Evolutionary conservation across 768 basidiomycete genomes (phyloP).

Genomic region (Clathrus columnatus): DNA sequence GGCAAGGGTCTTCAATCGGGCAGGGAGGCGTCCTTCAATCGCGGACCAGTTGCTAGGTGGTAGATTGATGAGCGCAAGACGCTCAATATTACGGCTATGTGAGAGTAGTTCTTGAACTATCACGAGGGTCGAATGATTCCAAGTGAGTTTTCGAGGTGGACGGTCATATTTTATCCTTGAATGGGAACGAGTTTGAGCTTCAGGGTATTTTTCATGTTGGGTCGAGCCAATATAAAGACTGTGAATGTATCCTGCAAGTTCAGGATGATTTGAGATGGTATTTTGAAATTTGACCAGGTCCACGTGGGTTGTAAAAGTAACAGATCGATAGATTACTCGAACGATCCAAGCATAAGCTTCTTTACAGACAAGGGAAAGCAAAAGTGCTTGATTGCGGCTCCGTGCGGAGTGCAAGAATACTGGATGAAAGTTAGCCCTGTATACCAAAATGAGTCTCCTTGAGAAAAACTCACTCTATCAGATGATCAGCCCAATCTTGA

Average conservation of each 20-base stretch:
- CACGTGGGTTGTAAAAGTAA: background rate
- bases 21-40: background rate
- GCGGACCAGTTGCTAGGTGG: slow-evolving; percentile 3
- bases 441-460: background rate
- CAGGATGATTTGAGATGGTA: background rate
- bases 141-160: background rate
- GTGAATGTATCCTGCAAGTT: background rate
- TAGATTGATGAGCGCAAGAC: slow-evolving; percentile 6
- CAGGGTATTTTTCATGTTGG: background rate
- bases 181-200: background rate
- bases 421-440: background rate
- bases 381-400: background rate
- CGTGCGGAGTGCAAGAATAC: slow-evolving; percentile 5
- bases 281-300: background rate
- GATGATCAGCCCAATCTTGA: background rate
- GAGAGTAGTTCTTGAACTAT: background rate
- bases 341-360: slow-evolving; percentile 3
- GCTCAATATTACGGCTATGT: background rate
- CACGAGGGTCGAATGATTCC: background rate
- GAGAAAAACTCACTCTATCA: slow-evolving; percentile 6
- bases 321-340: slow-evolving; percentile 1
- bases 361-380: slow-evolving; percentile 6
- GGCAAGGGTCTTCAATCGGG: slow-evolving; percentile 2
- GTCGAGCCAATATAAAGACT: slow-evolving; percentile 6
- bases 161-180: background rate